phyloP scores from a whole-genome alignment of 2,329 filamentous ascomycete species.

The Trichoderma asperellum region DNA sequence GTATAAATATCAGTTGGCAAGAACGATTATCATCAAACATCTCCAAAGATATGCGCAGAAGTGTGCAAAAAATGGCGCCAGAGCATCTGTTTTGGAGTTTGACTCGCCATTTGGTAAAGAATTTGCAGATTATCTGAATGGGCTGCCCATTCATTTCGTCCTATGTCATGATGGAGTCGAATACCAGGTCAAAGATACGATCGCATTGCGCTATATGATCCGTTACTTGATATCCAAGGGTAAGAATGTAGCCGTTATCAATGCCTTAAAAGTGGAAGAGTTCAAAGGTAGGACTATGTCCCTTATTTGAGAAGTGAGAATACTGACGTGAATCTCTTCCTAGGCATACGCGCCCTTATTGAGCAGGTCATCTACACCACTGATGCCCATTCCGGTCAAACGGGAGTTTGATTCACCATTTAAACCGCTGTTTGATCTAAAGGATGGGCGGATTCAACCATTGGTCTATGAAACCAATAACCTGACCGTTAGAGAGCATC shows the following conservation, averaged over 20 bases:
- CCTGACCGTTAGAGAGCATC: conserved; percentile 12
- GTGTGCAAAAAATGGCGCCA: conserved; percentile 30
- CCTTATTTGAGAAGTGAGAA: background rate
- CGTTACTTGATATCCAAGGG: conserved; percentile 58
- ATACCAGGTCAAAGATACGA: conserved; percentile 26
- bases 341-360: conserved; percentile 27
- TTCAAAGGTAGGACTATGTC: conserved; percentile 14
- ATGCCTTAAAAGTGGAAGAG: conserved; percentile 24
- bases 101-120: conserved; percentile 49
- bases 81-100: conserved; percentile 47
- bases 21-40: conserved; percentile 68
- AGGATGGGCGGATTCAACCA: background rate
- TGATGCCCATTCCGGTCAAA: background rate
- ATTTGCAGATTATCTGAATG: conserved; percentile 60
- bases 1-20: conserved; percentile 63
- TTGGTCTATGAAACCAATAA: background rate
- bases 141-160: conserved; percentile 65
- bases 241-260: conserved; percentile 25
- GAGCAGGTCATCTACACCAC: background rate
- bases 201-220: conserved; percentile 48
- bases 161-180: conserved; percentile 68
- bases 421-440: background rate
- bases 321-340: background rate
- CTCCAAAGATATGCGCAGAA: conserved; percentile 41
- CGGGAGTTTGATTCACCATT: conserved; percentile 10